Base-by-base conservation (phyloP, 805 yeast species). In the Isabelozyma pseudorhagii region DNA sequence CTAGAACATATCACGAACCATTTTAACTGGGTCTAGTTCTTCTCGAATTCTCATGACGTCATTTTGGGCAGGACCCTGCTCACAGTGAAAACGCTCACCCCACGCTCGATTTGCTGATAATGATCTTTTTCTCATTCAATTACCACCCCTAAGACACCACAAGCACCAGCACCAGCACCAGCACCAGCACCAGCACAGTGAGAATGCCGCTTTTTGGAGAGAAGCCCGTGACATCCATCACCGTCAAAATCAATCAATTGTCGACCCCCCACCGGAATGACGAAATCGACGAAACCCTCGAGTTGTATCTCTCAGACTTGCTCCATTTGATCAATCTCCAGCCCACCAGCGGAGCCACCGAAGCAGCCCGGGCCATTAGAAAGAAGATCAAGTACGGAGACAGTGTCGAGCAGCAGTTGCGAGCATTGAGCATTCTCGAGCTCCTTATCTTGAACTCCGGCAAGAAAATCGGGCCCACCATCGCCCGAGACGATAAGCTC, bases 281-380 rank as follows among this genome's bases (percentile, higher is more conserved):
- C 25, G 78, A 73, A 41, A 75, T 73, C 46, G 75, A 69, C 13
- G 58, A 56, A 10, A 52, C 71, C 5, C 57, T 72, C 18, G 79
- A 73, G 51, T 61, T 70, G 57, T 83, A 81, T 48, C 63, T 87
- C 41, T 73, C 82, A 13, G 87, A 82, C 52, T 71, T 87, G 44
- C 56, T 86, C 36, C 83, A 84, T 44, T 75, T 83, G 52, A 72
- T 74, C 51, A 61, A 66, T 47, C 58, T 70, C 31, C 79, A 72
- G 54, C 63, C 64, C 5, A 38, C 50, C 13, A 44, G 61, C 18
- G 78, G 79, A 1, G 66, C 77, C 0, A 66, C 75, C 34, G 99
- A 94, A 64, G 93, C 96, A 1, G 97, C 97, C 0, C 76, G 98
- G 41, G 96, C 97, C 1, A 71, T 94, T 18, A 79, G 99, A 46